These are phyloP conservation scores for Odontarrhena argentea DNA, from an alignment of 345 rosid species.

Conservation along the genomic window DNA sequence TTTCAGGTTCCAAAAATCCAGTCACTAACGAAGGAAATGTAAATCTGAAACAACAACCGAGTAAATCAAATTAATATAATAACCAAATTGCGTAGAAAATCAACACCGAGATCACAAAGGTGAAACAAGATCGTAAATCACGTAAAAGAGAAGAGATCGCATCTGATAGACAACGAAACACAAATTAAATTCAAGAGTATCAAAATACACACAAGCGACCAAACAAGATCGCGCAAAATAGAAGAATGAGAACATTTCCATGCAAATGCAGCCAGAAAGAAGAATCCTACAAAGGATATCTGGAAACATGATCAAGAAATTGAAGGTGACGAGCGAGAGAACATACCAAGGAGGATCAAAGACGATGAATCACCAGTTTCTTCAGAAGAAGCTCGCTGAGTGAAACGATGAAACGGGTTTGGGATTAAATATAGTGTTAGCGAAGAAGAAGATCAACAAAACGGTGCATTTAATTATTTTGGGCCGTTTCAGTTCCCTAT, in stretches of 20 bases:
- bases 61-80: slow-evolving; percentile 17
- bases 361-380: slow-evolving; percentile 25
- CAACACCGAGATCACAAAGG: slow-evolving; percentile 1
- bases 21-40: slow-evolving; percentile 10
- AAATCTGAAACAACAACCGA: slow-evolving; percentile 33
- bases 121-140: slow-evolving; percentile 19
- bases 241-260: background rate
- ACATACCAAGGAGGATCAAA: slow-evolving; percentile 35
- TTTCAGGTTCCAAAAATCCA: slow-evolving; percentile 19
- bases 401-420: slow-evolving; percentile 7
- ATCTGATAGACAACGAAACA: slow-evolving; percentile 15
- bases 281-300: slow-evolving; percentile 5
- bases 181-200: slow-evolving; percentile 16
- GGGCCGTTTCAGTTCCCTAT: slow-evolving; percentile 23
- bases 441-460: slow-evolving; percentile 9
- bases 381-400: slow-evolving; percentile 24
- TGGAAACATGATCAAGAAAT: background rate
- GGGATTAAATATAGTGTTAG: slow-evolving; percentile 8
- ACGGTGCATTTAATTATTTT: background rate
- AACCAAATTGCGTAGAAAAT: background rate
- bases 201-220: slow-evolving; percentile 1
- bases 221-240: slow-evolving; percentile 20
- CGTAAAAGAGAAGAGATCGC: slow-evolving; percentile 30
- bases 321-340: slow-evolving; percentile 7
- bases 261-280: slow-evolving; percentile 21